phyloP scores from a whole-genome alignment of 345 rosid species.

The Lagerstroemia speciosa region DNA sequence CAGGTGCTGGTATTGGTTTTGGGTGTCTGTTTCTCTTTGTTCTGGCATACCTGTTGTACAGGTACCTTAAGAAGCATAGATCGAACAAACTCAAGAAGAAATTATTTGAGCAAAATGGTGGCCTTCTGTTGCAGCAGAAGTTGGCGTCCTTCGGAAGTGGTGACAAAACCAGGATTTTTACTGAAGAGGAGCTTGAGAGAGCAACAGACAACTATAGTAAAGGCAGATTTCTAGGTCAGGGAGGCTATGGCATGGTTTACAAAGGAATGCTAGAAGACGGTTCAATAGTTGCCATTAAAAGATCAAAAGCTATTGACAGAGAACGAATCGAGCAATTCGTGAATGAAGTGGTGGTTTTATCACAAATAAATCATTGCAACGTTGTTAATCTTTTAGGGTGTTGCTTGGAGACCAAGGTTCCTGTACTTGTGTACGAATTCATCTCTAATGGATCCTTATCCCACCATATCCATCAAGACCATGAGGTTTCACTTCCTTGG shows the following conservation, averaged over 20 bases:
- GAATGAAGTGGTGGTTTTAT: constrained; percentile 20
- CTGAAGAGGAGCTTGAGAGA: constrained; percentile 12
- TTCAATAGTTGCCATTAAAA: constrained; percentile 22
- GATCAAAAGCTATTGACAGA: constrained; percentile 12
- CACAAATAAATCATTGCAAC: constrained; percentile 24
- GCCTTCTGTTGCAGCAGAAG: constrained; percentile 14
- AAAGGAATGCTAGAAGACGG: constrained; percentile 18
- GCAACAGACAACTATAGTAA: constrained; percentile 22
- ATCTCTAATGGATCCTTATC: constrained; percentile 22
- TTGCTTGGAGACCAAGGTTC: constrained; percentile 22
- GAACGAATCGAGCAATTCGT: constrained; percentile 18
- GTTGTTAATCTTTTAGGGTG: constrained; percentile 19
- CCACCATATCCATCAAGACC: constrained; percentile 10
- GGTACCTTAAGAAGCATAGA: constrained; percentile 7
- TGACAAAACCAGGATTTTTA: constrained; percentile 14
- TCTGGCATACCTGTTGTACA: constrained; percentile 6
- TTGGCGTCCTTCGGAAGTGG: constrained; percentile 7
- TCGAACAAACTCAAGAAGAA: constrained; percentile 8
- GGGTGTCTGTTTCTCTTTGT: constrained; percentile 11
- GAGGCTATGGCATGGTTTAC: constrained; percentile 22
- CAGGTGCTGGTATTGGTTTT: constrained; percentile 13
- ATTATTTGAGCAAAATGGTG: constrained; percentile 18
- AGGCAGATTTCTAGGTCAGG: constrained; percentile 18
- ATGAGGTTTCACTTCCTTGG: constrained; percentile 11
- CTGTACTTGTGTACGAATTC: constrained; percentile 17